Evolutionary conservation across 352 stramenopile genomes (phyloP).

Genomic region (Hyaloperonospora arabidopsidis): DNA sequence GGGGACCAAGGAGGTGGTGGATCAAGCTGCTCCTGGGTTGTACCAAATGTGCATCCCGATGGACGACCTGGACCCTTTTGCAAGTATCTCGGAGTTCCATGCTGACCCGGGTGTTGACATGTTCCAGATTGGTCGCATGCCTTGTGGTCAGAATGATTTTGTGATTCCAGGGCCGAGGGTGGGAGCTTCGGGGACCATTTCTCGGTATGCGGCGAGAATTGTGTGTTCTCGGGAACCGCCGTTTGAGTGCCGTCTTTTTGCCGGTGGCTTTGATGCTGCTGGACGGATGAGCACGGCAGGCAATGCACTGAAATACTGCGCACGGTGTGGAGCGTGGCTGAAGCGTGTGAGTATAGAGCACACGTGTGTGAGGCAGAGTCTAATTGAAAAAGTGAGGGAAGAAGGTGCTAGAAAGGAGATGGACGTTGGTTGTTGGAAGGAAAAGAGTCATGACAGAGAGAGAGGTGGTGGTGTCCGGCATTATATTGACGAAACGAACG

Average conservation of each 20-base stretch:
- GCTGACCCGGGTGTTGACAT: slow-evolving; percentile 42
- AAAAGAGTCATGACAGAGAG: slow-evolving; percentile 8
- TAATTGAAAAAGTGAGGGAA: slow-evolving; percentile 13
- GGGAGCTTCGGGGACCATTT: slow-evolving; percentile 67
- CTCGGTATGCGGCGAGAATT: slow-evolving; percentile 61
- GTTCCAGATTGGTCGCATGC: slow-evolving; percentile 80
- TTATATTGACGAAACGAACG: slow-evolving; percentile 19
- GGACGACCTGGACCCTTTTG: slow-evolving; percentile 51
- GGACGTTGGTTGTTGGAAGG: slow-evolving; percentile 1
- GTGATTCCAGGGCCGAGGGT: slow-evolving; percentile 69
- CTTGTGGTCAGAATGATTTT: slow-evolving; percentile 67
- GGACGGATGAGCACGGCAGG: slow-evolving; percentile 48
- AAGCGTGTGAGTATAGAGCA: slow-evolving; percentile 41
- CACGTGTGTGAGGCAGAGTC: slow-evolving; percentile 31
- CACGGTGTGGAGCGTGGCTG: slow-evolving; percentile 38
- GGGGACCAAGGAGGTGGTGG: neutral
- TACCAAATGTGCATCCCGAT: slow-evolving; percentile 68
- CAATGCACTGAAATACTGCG: slow-evolving; percentile 62
- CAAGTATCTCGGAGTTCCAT: slow-evolving; percentile 58
- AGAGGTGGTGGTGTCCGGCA: slow-evolving; percentile 4
- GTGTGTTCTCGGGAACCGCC: slow-evolving; percentile 48
- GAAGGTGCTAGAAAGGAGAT: slow-evolving; percentile 7
- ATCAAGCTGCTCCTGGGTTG: slow-evolving; percentile 1
- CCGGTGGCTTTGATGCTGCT: slow-evolving; percentile 56
- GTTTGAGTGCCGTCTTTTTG: slow-evolving; percentile 60